Base-by-base conservation (phyloP, 345 rosid genomes). In the Citrus reticulata region DNA sequence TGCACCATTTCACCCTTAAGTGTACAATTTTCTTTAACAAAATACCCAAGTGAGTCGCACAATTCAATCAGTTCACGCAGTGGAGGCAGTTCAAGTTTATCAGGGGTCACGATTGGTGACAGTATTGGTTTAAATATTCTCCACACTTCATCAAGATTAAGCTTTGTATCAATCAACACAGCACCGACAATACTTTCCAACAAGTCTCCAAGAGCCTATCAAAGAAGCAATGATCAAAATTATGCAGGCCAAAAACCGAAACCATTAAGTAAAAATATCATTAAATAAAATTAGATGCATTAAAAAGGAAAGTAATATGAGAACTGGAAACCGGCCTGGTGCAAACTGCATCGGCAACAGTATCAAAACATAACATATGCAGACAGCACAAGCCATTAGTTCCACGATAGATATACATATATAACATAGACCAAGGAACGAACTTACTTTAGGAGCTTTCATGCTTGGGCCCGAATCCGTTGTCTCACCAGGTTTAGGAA, bases 121-220 rank as follows among this genome's bases (percentile, higher is more conserved):
- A 95, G 76, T 20, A 95, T 81, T 1, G 97, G 94, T 83, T 92
- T 85, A 77, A 88, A 86, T 84, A 90, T 77, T 85, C 84, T 90
- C 99, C 97, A 94, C 27, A 95, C 93, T 78, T 87, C 84, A 64
- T 91, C 92, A 17, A 93, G 90, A 82, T 90, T 85, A 74, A 94
- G 84, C 55, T 82, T 88, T 22, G 92, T 80, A 86, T 95, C 97
- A n/a, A 95, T 81, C 74, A 94, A 71, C 60, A 93, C 82, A 60
- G 98, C 99, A 57, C 97, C 97, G 2, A 91, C 90, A 32, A 95
- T 91, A 81, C 98, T 94, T 84, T 95, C 97, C 84, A 94, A 84
- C 82, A 94, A 20, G 81, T 95, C 99, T 32, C 97, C 99, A 79
- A 94, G 98, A 81, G 93, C 94, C 99, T 93, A 67, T 70, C 70